Evolutionary conservation across 768 basidiomycete species (phyloP).

Genomic region (Holtermanniella nyarrowii): DNA sequence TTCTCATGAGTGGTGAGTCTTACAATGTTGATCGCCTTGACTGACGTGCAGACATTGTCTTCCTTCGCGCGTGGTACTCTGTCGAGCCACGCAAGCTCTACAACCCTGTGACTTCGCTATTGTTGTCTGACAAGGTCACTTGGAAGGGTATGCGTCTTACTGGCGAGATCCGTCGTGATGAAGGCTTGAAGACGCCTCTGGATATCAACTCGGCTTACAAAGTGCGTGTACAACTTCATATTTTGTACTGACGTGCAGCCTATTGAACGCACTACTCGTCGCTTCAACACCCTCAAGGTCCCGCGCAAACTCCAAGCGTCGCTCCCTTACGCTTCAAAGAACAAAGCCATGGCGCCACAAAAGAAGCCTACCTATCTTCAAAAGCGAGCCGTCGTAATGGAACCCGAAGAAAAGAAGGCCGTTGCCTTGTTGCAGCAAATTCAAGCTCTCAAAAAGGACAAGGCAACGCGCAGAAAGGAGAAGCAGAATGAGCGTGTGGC

Average conservation of each 20-base stretch:
- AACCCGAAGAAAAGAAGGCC: constrained; percentile 89
- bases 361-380: constrained; percentile 73
- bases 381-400: constrained; percentile 87
- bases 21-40: not conserved
- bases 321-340: constrained; percentile 87
- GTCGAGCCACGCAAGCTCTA: constrained; percentile 92
- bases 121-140: constrained; percentile 65
- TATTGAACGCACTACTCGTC: constrained; percentile 64
- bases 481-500: constrained; percentile 74
- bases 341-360: constrained; percentile 69
- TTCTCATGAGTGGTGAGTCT: constrained; percentile 80
- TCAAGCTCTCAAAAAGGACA: constrained; percentile 79
- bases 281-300: constrained; percentile 82
- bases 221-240: constrained; percentile 31
- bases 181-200: constrained; percentile 69
- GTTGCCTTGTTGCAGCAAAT: constrained; percentile 88
- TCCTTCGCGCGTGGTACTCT: constrained; percentile 93
- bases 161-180: constrained; percentile 78
- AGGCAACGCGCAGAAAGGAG: constrained; percentile 62
- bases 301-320: constrained; percentile 81
- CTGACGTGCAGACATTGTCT: constrained; percentile 65
- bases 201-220: constrained; percentile 82
- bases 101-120: constrained; percentile 86
- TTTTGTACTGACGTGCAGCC: constrained; percentile 34
- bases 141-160: constrained; percentile 97